Evolutionary conservation across 345 rosid species (phyloP), one percentile per base, ranked within the genome.

Genomic region (Gossypium longicalyx): DNA sequence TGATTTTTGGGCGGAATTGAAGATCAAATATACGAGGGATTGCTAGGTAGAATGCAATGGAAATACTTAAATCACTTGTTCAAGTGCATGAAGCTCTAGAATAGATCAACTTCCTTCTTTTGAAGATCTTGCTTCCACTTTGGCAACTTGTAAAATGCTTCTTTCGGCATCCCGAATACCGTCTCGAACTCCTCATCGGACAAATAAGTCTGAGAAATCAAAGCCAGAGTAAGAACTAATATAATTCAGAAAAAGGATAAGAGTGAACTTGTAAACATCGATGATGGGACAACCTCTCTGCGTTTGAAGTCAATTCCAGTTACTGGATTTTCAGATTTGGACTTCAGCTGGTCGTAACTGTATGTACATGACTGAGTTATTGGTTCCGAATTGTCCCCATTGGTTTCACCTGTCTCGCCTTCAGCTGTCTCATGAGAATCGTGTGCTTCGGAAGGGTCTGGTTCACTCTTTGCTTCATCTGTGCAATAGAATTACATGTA

Each of bases 111-210:
- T 76, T 93, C 89, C 88, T 82, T 93, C 90, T 96, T 96, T 69
- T 76, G 91, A 74, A 89, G 76, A 78, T 96, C 98, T 87, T 96
- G 97, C 88, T 96, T 96, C 99, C 99, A 96, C 78, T 86, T 89
- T 4, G 99, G 99, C 80, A 89, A 74, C 72, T 89, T 87, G 78
- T 86, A 86, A 76, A 96, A 96, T 76, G 82, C 90, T 78, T 84
- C 97, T 84, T 91, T 96, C 53, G 82, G 47, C 83, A 87, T 87
- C 64, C 97, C 93, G 44, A 96, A 86, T 62, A 93, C 79, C 23
- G 77, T 77, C 81, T 86, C 77, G 78, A 96, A 96, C 78, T 96
- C 99, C 77, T 91, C 97, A 2, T 80, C 89, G 1, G 95, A 85
- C 62, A 96, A 87, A 75, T 96, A 96, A 11, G 97, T 92, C 99